These are phyloP conservation scores for Ustilago shanxiensis DNA, from an alignment of 1,284 basidiomycete genomes.

Conservation along the genomic window DNA sequence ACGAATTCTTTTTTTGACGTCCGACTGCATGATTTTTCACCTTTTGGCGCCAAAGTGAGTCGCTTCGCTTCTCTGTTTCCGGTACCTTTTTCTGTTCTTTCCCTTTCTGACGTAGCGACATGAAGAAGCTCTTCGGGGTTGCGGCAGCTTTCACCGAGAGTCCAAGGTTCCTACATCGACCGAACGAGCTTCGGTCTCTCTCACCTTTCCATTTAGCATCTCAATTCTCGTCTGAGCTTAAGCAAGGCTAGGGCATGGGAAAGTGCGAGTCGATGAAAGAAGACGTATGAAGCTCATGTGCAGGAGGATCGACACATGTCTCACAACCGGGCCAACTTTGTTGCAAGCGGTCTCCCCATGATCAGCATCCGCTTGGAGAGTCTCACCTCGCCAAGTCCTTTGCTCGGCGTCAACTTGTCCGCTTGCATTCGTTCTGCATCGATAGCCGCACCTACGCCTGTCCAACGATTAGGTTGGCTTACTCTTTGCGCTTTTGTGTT, in stretches of 20 bases:
- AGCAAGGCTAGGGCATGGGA: neutral
- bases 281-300: neutral
- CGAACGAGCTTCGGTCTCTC: too few species aligned
- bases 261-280: neutral
- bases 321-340: neutral
- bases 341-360: too few species aligned
- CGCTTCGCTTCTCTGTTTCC: slow-evolving; percentile 5
- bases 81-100: neutral
- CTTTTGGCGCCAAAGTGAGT: slow-evolving; percentile 1
- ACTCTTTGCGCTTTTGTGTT: slow-evolving; percentile 1
- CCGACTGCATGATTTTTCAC: slow-evolving; percentile 21
- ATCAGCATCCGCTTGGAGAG: too few species aligned
- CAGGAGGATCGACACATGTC: slow-evolving; percentile 23
- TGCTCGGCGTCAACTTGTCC: slow-evolving; percentile 13
- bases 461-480: neutral
- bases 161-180: neutral
- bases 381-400: slow-evolving; percentile 14
- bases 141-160: slow-evolving; percentile 11
- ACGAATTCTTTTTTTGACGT: slow-evolving; percentile 16
- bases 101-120: neutral
- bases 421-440: slow-evolving; percentile 11
- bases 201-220: neutral
- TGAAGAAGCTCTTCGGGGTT: slow-evolving; percentile 6
- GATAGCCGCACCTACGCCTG: neutral
- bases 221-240: too few species aligned